phyloP scores from a whole-genome alignment of 2,329 filamentous ascomycete species.

The Cladosporium sp. region DNA sequence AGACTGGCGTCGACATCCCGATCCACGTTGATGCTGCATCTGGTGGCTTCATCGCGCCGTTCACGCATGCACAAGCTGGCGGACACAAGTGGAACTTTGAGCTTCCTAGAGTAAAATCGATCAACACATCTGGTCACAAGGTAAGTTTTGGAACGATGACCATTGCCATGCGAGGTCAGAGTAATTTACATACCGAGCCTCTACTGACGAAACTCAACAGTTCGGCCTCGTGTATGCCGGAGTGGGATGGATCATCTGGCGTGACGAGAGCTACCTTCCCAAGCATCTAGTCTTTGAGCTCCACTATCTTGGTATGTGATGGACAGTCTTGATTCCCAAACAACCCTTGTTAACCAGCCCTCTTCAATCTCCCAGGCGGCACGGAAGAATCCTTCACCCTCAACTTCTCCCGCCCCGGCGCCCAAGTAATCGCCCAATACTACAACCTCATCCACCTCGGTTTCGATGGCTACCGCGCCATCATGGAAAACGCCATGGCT shows the following conservation, averaged over 20 bases:
- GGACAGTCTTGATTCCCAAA: not conserved
- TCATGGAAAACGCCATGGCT: conserved; percentile 66
- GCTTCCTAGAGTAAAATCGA: conserved; percentile 62
- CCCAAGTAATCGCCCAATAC: conserved; percentile 70
- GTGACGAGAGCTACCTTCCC: conserved; percentile 64
- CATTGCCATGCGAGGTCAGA: not conserved
- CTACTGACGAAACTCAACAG: not conserved
- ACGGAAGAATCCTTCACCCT: conserved; percentile 70
- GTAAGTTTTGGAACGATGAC: not conserved
- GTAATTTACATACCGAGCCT: no score
- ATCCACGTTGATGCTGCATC: conserved; percentile 67
- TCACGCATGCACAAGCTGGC: conserved; percentile 56
- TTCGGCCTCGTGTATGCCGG: conserved; percentile 49
- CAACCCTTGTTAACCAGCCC: not conserved
- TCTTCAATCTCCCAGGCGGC: conserved; percentile 39
- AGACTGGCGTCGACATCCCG: conserved; percentile 64
- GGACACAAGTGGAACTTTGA: conserved; percentile 64
- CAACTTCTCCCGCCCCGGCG: conserved; percentile 71
- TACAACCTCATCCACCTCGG: conserved; percentile 72
- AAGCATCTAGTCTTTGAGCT: conserved; percentile 70
- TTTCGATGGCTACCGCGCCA: conserved; percentile 61
- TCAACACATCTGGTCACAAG: conserved; percentile 66
- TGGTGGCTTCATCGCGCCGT: conserved; percentile 63
- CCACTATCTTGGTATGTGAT: conserved; percentile 60
- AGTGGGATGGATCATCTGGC: conserved; percentile 70